Base-by-base conservation (phyloP, 2,329 filamentous ascomycete species). In the Alternaria alternata region DNA sequence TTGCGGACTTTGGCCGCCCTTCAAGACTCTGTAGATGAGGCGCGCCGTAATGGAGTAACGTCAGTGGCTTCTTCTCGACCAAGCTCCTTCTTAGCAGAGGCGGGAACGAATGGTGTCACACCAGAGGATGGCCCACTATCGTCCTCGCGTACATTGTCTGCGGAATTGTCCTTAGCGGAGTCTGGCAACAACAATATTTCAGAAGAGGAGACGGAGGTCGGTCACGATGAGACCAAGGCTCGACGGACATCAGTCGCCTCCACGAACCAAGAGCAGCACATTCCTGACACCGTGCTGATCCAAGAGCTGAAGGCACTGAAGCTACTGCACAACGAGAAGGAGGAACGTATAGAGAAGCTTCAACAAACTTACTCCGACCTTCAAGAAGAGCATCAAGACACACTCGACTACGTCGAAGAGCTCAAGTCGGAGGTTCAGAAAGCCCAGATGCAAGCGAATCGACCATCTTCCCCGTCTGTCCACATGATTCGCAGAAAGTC, bases 401-500 rank as follows among this genome's bases (percentile, higher is more conserved):
- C 92, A 1, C 83, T 98, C 5, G 90, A 92, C 68, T 88, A 96
- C 52, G 91, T 99, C 2, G 94, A 98, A 71, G 91, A 95, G 73
- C 88, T 99, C 60, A 97, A 96, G 83, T 88, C 89, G 0, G 92
- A 97, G 72, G 83, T 97, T 5, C 88, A 91, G 43, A 93, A 91
- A 75, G 89, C 91, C n/a, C 91, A 89, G 67, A 84, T 84, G 72
- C 91, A 89, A 67, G 84, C 84, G 72, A 75, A 71, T 16, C 82
- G 85, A 0, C 89, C 90, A n/a, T 85, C 87, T 5, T 86, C 88
- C 32, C 85, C 87, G 9, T 84, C 83, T n/a, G 87, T 87, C 1
- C 89, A 90, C n/a, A 88, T 97, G 67, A 94, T 97, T 71, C 91
- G 94, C 64, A 89, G 94, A 71, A 97, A 97, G 81, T 96, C 93